phyloP scores from a whole-genome alignment of 108 stramenopile genomes.

The Cyclotella sp. region DNA sequence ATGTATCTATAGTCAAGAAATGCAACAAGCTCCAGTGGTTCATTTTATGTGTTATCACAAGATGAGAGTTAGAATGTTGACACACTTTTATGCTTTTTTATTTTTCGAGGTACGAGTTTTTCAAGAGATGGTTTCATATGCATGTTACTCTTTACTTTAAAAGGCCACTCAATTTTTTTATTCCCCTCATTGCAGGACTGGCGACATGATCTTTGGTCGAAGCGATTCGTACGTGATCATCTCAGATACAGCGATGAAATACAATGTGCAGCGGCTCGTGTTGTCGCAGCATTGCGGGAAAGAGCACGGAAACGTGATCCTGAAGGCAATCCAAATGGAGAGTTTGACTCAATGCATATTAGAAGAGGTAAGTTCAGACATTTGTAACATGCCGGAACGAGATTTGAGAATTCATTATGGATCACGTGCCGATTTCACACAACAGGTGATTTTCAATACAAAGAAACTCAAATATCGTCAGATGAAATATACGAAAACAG shows the following conservation, averaged over 20 bases:
- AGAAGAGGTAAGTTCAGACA: constrained; percentile 45
- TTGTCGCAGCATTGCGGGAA: constrained; percentile 77
- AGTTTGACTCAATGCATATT: constrained; percentile 81
- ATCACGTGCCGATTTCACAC: neutral
- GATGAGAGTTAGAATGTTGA: constrained; percentile 65
- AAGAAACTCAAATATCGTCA: constrained; percentile 63
- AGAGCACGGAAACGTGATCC: constrained; percentile 41
- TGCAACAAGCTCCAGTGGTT: constrained; percentile 70
- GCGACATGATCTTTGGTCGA: constrained; percentile 79
- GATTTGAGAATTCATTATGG: neutral
- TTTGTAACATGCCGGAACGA: neutral
- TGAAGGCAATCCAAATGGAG: constrained; percentile 38
- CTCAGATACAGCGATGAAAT: constrained; percentile 89
- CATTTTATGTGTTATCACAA: constrained; percentile 74
- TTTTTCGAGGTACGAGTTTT: constrained; percentile 66
- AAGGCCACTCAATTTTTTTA: neutral
- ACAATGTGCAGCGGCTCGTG: constrained; percentile 88
- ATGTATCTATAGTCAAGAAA: constrained; percentile 72
- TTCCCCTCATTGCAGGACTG: constrained; percentile 33
- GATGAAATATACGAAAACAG: constrained; percentile 58
- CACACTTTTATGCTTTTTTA: constrained; percentile 87
- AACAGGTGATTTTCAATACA: constrained; percentile 77
- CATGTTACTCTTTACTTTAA: constrained; percentile 23
- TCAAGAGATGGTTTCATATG: neutral
- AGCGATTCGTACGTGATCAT: constrained; percentile 89